Base-by-base conservation (phyloP, 164 flowering plant species). In the Tinospora cordifolia region DNA sequence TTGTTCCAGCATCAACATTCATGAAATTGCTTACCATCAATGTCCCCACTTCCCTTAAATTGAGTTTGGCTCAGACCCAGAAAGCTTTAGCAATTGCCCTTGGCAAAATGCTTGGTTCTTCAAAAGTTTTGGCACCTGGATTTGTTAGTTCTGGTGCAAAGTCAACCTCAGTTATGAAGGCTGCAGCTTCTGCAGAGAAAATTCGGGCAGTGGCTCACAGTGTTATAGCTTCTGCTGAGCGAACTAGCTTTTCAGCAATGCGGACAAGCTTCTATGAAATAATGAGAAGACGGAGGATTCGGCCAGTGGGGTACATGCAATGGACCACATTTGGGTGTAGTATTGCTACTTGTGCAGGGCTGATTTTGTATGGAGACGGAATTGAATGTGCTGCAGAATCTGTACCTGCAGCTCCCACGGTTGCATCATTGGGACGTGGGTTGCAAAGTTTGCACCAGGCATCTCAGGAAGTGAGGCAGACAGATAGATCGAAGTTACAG, bases 251-350 rank as follows among this genome's bases (percentile, higher is more conserved):
- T 41, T 87, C 93, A 36, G 91, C 93, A 14, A 93, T 86, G 97
- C 76, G 95, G 74, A 79, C 95, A 5, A 85, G 96, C 21, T 88
- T 94, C 71, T 94, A 92, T 79, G 91, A 92, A 79, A 90, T 94
- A 74, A 90, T 94, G 98, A 87, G 97, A 75, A 84, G 84, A 68
- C 76, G 93, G 13, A 77, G 69, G 21, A 82, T 84, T 19, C 72
- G 66, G 60, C 87, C 87, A 3, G 66, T 89, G 66, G 87, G 97
- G 11, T 8, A 71, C 64, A 67, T 83, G 51, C 97, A 95, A 1
- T 90, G 87, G 95, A 81, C 84, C 36, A 84, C 95, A 26, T 92
- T 94, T 80, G 95, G 93, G n/a, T 85, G 90, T 63, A 94, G 98
- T 64, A 24, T 92, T 26, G 84, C 87, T n/a, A 83, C 92, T 13